Evolutionary conservation across 345 rosid genomes (phyloP).

Genomic region (Carallia pectinifolia): DNA sequence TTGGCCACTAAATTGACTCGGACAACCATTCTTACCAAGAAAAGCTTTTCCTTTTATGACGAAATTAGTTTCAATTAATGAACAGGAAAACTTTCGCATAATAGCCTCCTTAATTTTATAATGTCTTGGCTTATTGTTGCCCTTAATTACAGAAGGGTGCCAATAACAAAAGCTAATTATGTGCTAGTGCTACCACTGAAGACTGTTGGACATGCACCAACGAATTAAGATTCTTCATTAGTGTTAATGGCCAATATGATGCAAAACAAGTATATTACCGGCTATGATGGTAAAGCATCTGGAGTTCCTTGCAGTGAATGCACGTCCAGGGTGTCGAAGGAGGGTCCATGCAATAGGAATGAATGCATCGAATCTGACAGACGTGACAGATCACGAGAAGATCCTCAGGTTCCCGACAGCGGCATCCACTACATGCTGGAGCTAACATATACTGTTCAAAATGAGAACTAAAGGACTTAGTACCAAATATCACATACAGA

Average conservation of each 20-base stretch:
- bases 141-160: neutral
- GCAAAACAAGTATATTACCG: constrained; percentile 12
- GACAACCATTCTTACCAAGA: neutral
- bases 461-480: constrained; percentile 3
- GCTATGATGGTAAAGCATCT: constrained; percentile 41
- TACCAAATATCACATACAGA: neutral
- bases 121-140: neutral
- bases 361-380: constrained; percentile 61
- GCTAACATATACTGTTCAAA: constrained; percentile 41
- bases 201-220: neutral
- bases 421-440: constrained; percentile 59
- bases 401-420: constrained; percentile 66
- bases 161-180: neutral
- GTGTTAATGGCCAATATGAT: neutral
- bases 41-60: neutral
- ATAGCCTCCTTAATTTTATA: too few relatives aligned
- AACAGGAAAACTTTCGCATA: neutral
- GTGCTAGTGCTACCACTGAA: neutral
- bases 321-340: constrained; percentile 81
- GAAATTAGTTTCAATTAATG: neutral
- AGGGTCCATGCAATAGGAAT: constrained; percentile 84
- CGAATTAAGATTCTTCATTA: neutral
- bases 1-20: neutral
- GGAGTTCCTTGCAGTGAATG: constrained; percentile 74
- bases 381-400: constrained; percentile 64